phyloP scores from a whole-genome alignment of 495 filamentous ascomycete species.

The Podospora australis region DNA sequence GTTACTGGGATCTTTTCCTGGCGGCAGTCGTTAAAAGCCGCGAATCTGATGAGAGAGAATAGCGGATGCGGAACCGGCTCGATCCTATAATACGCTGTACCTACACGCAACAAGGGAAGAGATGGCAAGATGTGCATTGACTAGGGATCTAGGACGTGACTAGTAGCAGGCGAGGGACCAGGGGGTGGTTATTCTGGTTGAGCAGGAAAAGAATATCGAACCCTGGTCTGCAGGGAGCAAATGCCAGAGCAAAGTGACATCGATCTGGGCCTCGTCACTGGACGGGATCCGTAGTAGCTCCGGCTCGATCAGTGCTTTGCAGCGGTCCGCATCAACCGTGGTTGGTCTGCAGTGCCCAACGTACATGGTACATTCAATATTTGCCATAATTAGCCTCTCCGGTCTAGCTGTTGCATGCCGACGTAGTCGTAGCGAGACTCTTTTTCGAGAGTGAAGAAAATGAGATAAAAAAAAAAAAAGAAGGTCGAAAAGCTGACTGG shows the following conservation, averaged over 20 bases:
- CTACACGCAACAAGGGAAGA: conserved; percentile 17
- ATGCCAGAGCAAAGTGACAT: conserved; percentile 27
- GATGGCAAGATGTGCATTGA: conserved; percentile 26
- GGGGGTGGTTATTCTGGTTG: conserved; percentile 13
- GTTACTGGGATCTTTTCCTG: conserved; percentile 1
- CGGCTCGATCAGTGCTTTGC: conserved; percentile 15
- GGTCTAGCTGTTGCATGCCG: conserved; percentile 15
- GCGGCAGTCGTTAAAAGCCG: conserved; percentile 1
- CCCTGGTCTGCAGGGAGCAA: conserved; percentile 25
- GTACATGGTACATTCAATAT: conserved; percentile 32
- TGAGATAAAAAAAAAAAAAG: too few species aligned
- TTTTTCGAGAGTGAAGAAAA: not conserved
- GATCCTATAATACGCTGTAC: not conserved
- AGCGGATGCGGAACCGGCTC: conserved; percentile 3
- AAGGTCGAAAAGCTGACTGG: not conserved
- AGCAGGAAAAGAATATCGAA: conserved; percentile 8
- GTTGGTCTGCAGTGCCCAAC: conserved; percentile 23
- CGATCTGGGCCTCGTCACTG: conserved; percentile 23
- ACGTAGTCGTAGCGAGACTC: conserved; percentile 16
- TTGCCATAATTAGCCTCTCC: conserved; percentile 34
- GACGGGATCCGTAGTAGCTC: conserved; percentile 16
- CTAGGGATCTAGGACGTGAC: conserved; percentile 14
- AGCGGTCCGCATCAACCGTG: conserved; percentile 15
- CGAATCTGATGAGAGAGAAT: conserved; percentile 3
- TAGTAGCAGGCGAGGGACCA: conserved; percentile 14